Conservation (phyloP, 768 basidiomycete species). For the Fomitopsis serialis region DNA sequence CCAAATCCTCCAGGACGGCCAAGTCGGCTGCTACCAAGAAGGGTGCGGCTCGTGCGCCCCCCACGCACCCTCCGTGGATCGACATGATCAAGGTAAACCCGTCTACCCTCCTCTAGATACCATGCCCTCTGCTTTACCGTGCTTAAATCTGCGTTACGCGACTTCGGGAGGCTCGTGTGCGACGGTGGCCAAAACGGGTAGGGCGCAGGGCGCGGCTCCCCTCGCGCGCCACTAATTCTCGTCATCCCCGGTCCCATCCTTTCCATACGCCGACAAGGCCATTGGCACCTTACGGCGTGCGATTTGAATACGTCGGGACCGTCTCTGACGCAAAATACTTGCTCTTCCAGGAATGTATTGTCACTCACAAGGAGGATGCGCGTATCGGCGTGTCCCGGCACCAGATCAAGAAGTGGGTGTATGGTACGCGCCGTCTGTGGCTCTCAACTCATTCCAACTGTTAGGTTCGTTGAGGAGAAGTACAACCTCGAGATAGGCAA, state of each 20-base stretch:
- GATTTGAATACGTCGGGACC: background rate
- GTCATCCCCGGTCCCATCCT: slow-evolving; percentile 12
- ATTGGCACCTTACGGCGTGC: background rate
- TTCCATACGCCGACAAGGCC: background rate
- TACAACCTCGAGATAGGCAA: slow-evolving; percentile 80
- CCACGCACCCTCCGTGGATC: slow-evolving; percentile 55
- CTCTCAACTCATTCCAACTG: background rate
- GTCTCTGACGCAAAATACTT: slow-evolving; percentile 2
- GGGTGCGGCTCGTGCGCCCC: slow-evolving; percentile 31
- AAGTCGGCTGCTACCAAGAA: slow-evolving; percentile 43
- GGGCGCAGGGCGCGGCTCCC: slow-evolving; percentile 33
- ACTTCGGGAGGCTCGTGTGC: slow-evolving; percentile 6
- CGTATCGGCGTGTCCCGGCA: slow-evolving; percentile 84
- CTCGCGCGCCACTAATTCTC: slow-evolving; percentile 23
- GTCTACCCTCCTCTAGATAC: background rate
- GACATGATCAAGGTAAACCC: slow-evolving; percentile 76
- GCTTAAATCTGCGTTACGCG: background rate
- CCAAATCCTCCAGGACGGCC: slow-evolving; percentile 37
- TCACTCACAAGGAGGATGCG: slow-evolving; percentile 65
- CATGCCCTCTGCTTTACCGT: slow-evolving; percentile 4
- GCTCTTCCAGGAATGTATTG: slow-evolving; percentile 71
- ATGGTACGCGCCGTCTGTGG: slow-evolving; percentile 9
- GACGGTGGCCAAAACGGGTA: slow-evolving; percentile 32
- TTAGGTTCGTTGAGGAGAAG: slow-evolving; percentile 75
- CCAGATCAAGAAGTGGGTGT: slow-evolving; percentile 84